Evolutionary conservation across 2,329 filamentous ascomycete species (phyloP).

Genomic region (Pleomassaria siparia): DNA sequence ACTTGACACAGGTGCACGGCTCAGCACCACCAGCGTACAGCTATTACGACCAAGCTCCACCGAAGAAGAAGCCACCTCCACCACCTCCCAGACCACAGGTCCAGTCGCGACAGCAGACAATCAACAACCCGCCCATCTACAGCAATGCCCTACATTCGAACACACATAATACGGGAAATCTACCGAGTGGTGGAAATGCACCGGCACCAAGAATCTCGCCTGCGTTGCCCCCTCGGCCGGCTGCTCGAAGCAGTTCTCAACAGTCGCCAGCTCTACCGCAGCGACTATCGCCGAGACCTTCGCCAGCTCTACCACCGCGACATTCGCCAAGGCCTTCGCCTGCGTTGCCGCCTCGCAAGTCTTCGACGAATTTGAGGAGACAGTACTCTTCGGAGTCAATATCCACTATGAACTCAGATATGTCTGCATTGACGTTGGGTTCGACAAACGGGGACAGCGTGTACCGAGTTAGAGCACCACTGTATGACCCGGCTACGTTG

Average conservation of each 20-base stretch:
- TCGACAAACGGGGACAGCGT: conserved; percentile 43
- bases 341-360: conserved; percentile 46
- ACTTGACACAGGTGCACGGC: conserved; percentile 49
- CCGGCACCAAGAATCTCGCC: conserved; percentile 27
- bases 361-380: conserved; percentile 42
- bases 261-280: conserved; percentile 2
- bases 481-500: conserved; percentile 57
- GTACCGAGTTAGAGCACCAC: conserved; percentile 54
- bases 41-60: conserved; percentile 36
- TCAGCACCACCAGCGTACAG: conserved; percentile 41
- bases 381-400: conserved; percentile 51
- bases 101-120: conserved; percentile 35
- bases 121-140: conserved; percentile 45
- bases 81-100: conserved; percentile 39
- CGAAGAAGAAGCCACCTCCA: conserved; percentile 39
- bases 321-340: conserved; percentile 31
- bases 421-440: conserved; percentile 52
- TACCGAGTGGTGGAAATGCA: conserved; percentile 31
- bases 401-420: conserved; percentile 51
- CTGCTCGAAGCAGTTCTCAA: conserved; percentile 49
- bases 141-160: conserved; percentile 38
- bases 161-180: conserved; percentile 44
- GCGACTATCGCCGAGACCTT: conserved; percentile 11
- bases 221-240: conserved; percentile 43
- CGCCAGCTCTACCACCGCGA: conserved; percentile 20